phyloP scores from a whole-genome alignment of 1,139 yeast genomes.

The Taphrina wiesneri region DNA sequence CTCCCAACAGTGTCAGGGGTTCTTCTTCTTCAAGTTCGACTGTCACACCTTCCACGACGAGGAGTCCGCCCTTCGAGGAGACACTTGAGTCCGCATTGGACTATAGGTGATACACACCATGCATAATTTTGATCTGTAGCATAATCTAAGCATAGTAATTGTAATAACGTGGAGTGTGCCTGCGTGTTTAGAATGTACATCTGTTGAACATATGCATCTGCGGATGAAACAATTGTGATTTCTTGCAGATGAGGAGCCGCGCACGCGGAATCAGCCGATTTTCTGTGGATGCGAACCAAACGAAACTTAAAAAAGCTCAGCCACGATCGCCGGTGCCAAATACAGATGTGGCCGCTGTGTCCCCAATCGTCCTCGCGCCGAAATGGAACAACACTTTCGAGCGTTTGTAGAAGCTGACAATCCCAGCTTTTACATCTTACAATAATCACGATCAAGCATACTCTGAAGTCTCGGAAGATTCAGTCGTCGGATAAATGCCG shows the following conservation, averaged over 20 bases:
- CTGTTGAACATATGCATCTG: background rate
- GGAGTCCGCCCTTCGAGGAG: no score
- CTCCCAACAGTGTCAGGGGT: background rate
- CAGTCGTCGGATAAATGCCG: constrained; percentile 1
- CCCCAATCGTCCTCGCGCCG: background rate
- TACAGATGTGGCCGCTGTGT: background rate
- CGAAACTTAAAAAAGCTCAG: constrained; percentile 6
- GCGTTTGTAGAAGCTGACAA: no score
- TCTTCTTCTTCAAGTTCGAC: background rate
- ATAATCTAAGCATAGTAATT: background rate
- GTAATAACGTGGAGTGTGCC: background rate
- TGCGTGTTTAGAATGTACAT: background rate
- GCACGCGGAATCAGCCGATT: background rate
- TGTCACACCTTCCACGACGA: background rate
- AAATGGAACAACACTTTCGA: background rate
- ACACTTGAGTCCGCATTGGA: no score
- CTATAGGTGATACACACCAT: no score
- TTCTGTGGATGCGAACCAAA: background rate
- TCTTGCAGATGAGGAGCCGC: background rate
- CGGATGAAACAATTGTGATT: no score
- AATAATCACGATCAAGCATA: no score
- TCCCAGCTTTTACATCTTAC: no score
- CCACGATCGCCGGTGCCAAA: background rate
- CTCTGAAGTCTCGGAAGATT: background rate
- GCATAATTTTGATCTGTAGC: background rate